Percentiles rank a stretch among this genome's conserved stretches.
These are phyloP conservation scores for Durotheca rogersii DNA, from an alignment of 495 filamentous ascomycete genomes.

Conservation along the genomic window DNA sequence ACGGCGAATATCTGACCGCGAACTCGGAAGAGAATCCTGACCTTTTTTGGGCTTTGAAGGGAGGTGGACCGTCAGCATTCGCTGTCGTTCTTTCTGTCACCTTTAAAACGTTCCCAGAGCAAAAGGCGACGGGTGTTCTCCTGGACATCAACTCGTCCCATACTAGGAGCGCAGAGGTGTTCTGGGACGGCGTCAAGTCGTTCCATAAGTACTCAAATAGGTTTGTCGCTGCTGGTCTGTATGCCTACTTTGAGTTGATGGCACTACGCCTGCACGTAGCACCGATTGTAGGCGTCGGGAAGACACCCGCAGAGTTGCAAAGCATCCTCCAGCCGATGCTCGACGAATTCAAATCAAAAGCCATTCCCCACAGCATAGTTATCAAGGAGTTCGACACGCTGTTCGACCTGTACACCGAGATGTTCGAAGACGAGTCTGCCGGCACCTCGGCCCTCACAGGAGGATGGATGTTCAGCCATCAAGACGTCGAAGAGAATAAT, in stretches of 20 bases:
- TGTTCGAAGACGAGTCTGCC: constrained; percentile 49
- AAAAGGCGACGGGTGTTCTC: constrained; percentile 41
- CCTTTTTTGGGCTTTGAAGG: constrained; percentile 65
- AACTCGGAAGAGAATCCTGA: constrained; percentile 53
- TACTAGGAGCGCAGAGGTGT: constrained; percentile 38
- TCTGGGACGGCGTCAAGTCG: constrained; percentile 46
- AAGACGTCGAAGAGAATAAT: constrained; percentile 45
- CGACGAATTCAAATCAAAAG: constrained; percentile 42
- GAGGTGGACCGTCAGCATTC: constrained; percentile 59
- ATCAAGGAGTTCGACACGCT: constrained; percentile 44
- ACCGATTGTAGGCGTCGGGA: constrained; percentile 48
- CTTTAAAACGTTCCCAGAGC: constrained; percentile 50
- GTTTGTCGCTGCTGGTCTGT: constrained; percentile 46
- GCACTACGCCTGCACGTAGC: constrained; percentile 38
- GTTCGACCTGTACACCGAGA: constrained; percentile 48
- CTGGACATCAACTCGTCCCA: constrained; percentile 43
- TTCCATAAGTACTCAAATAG: constrained; percentile 49
- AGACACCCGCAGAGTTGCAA: constrained; percentile 42
- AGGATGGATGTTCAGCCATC: constrained; percentile 46
- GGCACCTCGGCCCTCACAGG: constrained; percentile 48
- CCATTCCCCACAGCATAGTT: constrained; percentile 36
- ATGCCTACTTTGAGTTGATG: constrained; percentile 50
- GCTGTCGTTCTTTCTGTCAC: constrained; percentile 57
- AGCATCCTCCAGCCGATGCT: constrained; percentile 48
- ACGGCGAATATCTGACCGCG: constrained; percentile 54